Evolutionary conservation across 176 grass and related monocot genomes (phyloP), one percentile per base, ranked within the genome.

Genomic region (Stipa capillata): DNA sequence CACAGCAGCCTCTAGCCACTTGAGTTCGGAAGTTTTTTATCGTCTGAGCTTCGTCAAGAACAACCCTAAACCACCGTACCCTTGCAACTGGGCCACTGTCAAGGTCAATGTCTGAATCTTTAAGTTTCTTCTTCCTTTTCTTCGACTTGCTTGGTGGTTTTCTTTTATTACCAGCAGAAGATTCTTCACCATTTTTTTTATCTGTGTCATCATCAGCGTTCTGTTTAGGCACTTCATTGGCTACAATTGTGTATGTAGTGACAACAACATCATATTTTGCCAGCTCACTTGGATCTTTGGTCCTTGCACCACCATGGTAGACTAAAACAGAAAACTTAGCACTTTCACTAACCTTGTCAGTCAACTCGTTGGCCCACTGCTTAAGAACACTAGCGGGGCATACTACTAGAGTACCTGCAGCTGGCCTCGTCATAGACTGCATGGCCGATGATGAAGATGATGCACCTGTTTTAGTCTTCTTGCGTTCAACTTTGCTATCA

Each of bases 141-240:
- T 93, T 95, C 48, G 47, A 49, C 80, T 89, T 93, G 45, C 73
- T 79, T 55, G 72, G 28, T 54, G 34, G 76, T 77, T 95, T 99
- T 83, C 88, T 86, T 65, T 95, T 95, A 87, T 87, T 93, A 86
- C 79, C 91, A 64, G 76, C 68, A 58, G 89, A 85, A 49, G 91
- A 89, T 28, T 87, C n/a, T n/a, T n/a, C 90, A 72, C 83, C 40
- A 42, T 99, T 95, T 73, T 95, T 91, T 31, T 84, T n/a, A 73
- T 94, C 89, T 36, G 61, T 44, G 4, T 98, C 87, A 36, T 98
- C 83, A 73, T 94, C 89, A 79, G 84, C 86, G 36, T 69, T 85
- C 73, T 95, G 96, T 84, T 95, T 99, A 66, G 96, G 96, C 28
- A 99, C 96, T 84, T 99, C 96, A 85, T 99, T 95, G 41, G 92